A percentile compares a stretch with the other conserved stretches of the same genome.
phyloP scores from a whole-genome alignment of 2,329 filamentous ascomycete genomes.

The Ophiostoma montium region DNA sequence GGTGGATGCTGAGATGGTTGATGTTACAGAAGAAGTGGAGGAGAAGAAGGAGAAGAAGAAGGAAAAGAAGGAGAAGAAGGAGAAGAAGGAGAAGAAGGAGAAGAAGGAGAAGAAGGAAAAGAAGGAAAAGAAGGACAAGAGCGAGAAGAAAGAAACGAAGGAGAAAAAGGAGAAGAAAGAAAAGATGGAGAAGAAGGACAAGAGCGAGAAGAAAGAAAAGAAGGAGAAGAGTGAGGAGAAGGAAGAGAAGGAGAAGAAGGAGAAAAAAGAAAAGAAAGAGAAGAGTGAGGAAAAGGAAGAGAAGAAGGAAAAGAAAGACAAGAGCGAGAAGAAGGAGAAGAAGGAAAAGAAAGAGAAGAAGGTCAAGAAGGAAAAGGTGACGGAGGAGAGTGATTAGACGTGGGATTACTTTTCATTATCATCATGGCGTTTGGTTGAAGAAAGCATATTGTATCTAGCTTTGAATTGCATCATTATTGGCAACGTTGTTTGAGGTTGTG shows the following conservation, averaged over 20 bases:
- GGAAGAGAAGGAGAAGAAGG: background rate
- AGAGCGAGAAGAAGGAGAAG: conserved; percentile 5
- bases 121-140: background rate
- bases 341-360: conserved; percentile 3
- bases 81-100: background rate
- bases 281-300: background rate
- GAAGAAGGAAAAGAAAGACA: background rate
- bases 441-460: background rate
- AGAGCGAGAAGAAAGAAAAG: background rate
- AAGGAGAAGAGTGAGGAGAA: conserved; percentile 1
- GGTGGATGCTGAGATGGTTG: background rate
- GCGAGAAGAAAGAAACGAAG: conserved; percentile 3
- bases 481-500: background rate
- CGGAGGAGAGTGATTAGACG: background rate
- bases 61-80: background rate
- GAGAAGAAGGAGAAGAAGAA: background rate
- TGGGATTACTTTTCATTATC: background rate
- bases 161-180: conserved; percentile 5
- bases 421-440: background rate
- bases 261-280: background rate
- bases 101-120: background rate
- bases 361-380: conserved; percentile 2
- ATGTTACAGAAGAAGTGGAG: background rate
- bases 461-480: background rate
- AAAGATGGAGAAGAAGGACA: conserved; percentile 3